These are phyloP conservation scores for Acmispon strigosus DNA, from an alignment of 306 rosid genomes.

Conservation along the genomic window DNA sequence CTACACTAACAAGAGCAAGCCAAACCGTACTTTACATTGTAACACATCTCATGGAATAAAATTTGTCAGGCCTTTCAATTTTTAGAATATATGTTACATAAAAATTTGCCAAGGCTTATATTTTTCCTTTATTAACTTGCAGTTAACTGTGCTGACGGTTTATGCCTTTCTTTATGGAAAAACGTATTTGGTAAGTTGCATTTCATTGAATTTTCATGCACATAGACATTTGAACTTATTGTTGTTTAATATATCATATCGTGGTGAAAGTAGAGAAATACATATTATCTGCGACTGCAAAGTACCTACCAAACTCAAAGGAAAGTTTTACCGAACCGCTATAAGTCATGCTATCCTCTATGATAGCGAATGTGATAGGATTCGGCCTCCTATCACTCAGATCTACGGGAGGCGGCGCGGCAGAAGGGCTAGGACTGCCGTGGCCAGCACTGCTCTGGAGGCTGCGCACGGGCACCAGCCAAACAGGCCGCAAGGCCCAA, in stretches of 20 bases:
- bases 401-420: too few relatives aligned
- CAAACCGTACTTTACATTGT: neutral
- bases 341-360: too few relatives aligned
- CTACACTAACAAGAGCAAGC: neutral
- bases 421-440: too few relatives aligned
- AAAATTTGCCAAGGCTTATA: neutral
- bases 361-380: too few relatives aligned
- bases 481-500: too few relatives aligned
- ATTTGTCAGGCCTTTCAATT: neutral
- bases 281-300: too few relatives aligned
- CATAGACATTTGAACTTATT: neutral
- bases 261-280: neutral
- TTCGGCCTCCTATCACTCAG: too few relatives aligned
- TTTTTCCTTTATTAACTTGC: constrained; percentile 32
- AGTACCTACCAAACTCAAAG: too few relatives aligned
- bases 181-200: constrained; percentile 66
- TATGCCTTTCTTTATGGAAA: constrained; percentile 83
- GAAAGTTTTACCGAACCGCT: too few relatives aligned
- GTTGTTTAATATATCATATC: neutral
- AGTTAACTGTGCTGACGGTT: constrained; percentile 88
- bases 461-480: too few relatives aligned
- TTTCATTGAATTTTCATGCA: neutral
- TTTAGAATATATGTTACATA: neutral
- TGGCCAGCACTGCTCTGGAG: too few relatives aligned
- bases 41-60: neutral